Base-by-base conservation (phyloP, 768 basidiomycete species). In the Serendipita vermifera region DNA sequence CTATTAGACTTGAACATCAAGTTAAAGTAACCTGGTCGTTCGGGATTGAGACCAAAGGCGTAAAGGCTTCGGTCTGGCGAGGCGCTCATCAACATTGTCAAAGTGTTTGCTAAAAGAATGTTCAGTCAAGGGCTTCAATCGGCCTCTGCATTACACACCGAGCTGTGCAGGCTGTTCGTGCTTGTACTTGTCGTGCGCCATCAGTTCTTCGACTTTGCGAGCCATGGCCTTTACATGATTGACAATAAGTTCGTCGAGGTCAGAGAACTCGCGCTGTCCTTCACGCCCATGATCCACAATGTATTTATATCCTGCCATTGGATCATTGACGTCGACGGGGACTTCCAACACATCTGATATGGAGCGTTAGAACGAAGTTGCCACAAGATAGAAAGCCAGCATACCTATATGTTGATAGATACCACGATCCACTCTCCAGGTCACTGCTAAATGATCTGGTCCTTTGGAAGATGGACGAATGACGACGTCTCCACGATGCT, bases 361-460 rank as follows among this genome's bases (percentile, higher is more conserved):
- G 46, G 20, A 59, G 26, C n/a, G n/a, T n/a, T n/a, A n/a, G n/a
- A n/a, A n/a, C n/a, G n/a, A n/a, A n/a, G n/a, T n/a, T n/a, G n/a
- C 11, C 33, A 46, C 20, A 48, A 43, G 3, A 56, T 38, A 40
- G 13, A 55, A 29, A 55, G 33, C 36, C 1, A 32, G 64, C 84
- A 53, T 64, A 91, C 92, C 92, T 57, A 99, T 87, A 65, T 99
- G 96, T 65, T 98, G 96, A 68, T 87, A 98, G 26, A 99, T 72
- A 58, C 83, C 87, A 57, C 96, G 86, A 60, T 93, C 94, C 2
- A 99, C 92, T 71, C 98, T 99, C 96, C 96, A 99, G 0, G 96
- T 99, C 7, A 99, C 86, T 39, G 94, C 94, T 33, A 99, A 75
- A 70, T 98, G 96, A 63, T 96, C 80, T 33, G 76, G 71, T 13